Conservation (phyloP, 805 yeast genomes). For the Suhomyces sp. region DNA sequence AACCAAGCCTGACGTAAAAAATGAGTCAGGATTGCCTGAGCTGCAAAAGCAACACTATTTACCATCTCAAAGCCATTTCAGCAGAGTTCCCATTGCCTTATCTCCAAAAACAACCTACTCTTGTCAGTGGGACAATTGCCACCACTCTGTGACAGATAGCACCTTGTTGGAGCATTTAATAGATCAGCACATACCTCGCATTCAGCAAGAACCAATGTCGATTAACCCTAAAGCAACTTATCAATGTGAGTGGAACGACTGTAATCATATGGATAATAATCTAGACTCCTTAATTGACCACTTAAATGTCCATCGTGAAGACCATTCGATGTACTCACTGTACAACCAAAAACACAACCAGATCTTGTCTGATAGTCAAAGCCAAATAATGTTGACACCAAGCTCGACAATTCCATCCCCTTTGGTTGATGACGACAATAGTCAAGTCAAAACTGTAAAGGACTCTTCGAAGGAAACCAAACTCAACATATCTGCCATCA, state of each 20-base stretch:
- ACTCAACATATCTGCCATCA: conserved; percentile 33
- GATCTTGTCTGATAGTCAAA: conserved; percentile 3
- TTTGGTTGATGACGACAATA: neutral
- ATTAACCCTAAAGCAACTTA: conserved; percentile 15
- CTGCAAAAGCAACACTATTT: neutral
- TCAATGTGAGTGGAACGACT: conserved; percentile 75
- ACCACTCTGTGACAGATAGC: conserved; percentile 33
- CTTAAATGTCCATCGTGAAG: conserved; percentile 26
- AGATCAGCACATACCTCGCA: conserved; percentile 45
- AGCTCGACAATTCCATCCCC: conserved; percentile 11
- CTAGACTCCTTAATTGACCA: conserved; percentile 58
- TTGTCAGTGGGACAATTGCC: conserved; percentile 65
- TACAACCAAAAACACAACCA: conserved; percentile 1
- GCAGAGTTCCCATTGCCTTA: neutral
- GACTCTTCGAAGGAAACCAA: conserved; percentile 3
- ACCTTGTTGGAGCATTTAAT: conserved; percentile 32
- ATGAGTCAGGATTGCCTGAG: neutral
- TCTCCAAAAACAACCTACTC: neutral
- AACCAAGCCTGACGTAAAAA: neutral
- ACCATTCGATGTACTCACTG: neutral
- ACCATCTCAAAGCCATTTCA: neutral
- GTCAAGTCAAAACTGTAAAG: neutral
- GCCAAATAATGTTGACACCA: conserved; percentile 6
- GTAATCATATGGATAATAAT: conserved; percentile 56
- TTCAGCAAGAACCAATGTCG: neutral